These are phyloP conservation scores for Dendrocalamus latiflorus DNA, from an alignment of 202 grass and related monocot species.

Conservation along the genomic window DNA sequence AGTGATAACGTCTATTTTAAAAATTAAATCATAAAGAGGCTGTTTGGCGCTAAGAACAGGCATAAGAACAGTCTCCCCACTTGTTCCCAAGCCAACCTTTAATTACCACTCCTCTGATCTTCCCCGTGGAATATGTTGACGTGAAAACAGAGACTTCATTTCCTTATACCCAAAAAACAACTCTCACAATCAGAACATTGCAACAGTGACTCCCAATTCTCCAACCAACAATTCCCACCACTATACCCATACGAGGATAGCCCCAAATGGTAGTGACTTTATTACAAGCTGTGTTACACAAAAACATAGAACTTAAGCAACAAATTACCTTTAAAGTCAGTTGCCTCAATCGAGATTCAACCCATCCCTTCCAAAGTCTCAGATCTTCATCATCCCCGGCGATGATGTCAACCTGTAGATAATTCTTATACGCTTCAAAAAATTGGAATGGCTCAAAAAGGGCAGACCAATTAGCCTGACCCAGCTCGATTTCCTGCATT, in stretches of 20 bases:
- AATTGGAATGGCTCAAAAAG: conserved; percentile 78
- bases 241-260: background rate
- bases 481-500: conserved; percentile 76
- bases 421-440: conserved; percentile 93
- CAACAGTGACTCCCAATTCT: background rate
- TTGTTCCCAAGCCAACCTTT: background rate
- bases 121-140: background rate
- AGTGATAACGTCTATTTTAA: background rate
- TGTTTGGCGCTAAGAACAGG: background rate
- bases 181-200: background rate
- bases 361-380: conserved; percentile 96
- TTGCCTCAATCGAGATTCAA: conserved; percentile 90
- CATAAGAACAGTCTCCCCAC: background rate
- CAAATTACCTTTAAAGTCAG: conserved; percentile 77
- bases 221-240: background rate
- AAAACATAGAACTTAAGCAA: background rate
- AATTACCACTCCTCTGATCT: background rate
- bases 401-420: conserved; percentile 87
- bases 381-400: conserved; percentile 81
- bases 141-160: background rate
- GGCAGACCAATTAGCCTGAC: conserved; percentile 65
- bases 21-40: background rate
- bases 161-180: background rate
- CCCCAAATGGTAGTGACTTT: background rate
- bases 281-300: background rate